These are phyloP conservation scores for Tricholoma saponaceum DNA, from an alignment of 768 basidiomycete genomes.

Conservation along the genomic window DNA sequence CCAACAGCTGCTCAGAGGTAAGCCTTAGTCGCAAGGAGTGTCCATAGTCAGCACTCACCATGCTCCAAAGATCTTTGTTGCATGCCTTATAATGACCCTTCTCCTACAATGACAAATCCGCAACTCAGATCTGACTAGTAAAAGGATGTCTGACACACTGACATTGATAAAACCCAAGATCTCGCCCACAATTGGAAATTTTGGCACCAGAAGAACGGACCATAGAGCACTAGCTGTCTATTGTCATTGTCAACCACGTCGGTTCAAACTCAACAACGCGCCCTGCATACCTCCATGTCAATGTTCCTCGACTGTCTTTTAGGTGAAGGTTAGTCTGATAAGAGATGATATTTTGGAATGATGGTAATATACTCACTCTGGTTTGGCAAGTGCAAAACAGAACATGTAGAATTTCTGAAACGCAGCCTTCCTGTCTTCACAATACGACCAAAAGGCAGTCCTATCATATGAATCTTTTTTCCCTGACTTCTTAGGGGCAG, in stretches of 20 bases:
- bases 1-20: conserved; percentile 51
- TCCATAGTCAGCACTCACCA: conserved; percentile 45
- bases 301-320: conserved; percentile 67
- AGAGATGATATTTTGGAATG: background rate
- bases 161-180: conserved; percentile 67
- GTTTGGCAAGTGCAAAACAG: conserved; percentile 68
- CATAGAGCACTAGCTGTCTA: conserved; percentile 73
- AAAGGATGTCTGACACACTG: conserved; percentile 15
- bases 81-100: conserved; percentile 67
- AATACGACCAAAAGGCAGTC: conserved; percentile 45
- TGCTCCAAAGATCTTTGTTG: conserved; percentile 84
- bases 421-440: conserved; percentile 42
- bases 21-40: background rate
- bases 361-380: conserved; percentile 47
- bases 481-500: conserved; percentile 32
- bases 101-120: conserved; percentile 31
- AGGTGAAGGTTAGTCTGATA: background rate
- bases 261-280: background rate
- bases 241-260: background rate
- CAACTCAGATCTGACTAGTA: background rate
- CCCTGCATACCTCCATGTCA: conserved; percentile 68
- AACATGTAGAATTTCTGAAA: conserved; percentile 68
- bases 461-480: conserved; percentile 56
- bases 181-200: conserved; percentile 62
- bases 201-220: conserved; percentile 67